These are phyloP conservation scores for Linnemannia hyalina DNA, from an alignment of 192 early-diverging fungal species.

Conservation along the genomic window DNA sequence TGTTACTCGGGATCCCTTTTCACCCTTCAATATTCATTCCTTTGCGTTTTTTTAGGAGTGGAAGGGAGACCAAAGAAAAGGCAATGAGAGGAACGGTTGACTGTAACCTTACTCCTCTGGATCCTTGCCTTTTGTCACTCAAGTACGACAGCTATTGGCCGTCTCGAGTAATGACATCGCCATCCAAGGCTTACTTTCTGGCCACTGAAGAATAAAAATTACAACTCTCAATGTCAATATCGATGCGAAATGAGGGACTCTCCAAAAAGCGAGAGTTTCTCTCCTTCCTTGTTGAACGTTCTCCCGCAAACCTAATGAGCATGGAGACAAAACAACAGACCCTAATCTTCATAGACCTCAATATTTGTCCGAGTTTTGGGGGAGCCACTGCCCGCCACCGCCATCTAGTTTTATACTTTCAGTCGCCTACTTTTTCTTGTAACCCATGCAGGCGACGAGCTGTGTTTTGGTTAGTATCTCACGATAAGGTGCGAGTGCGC, in stretches of 20 bases:
- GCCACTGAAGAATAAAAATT: too few species aligned
- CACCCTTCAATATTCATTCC: too few species aligned
- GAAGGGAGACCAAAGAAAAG: neutral
- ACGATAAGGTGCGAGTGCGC: neutral
- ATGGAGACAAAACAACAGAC: neutral
- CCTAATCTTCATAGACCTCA: neutral
- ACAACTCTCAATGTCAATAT: neutral
- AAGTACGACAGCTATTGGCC: neutral
- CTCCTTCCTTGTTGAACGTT: conserved; percentile 18
- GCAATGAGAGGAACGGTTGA: neutral
- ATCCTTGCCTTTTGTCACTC: neutral
- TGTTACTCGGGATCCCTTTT: neutral
- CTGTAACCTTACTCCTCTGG: neutral
- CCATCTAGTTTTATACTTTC: neutral
- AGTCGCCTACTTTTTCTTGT: neutral
- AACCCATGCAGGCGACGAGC: neutral
- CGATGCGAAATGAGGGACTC: neutral
- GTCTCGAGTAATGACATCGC: neutral
- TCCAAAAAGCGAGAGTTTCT: neutral
- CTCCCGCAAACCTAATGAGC: neutral
- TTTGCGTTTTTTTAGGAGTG: neutral
- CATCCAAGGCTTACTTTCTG: neutral
- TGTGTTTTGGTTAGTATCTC: neutral
- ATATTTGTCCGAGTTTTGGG: neutral
- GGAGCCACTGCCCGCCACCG: neutral